These are phyloP conservation scores for Dryadomyces quercivorus DNA, from an alignment of 2,329 filamentous ascomycete species.

Conservation along the genomic window DNA sequence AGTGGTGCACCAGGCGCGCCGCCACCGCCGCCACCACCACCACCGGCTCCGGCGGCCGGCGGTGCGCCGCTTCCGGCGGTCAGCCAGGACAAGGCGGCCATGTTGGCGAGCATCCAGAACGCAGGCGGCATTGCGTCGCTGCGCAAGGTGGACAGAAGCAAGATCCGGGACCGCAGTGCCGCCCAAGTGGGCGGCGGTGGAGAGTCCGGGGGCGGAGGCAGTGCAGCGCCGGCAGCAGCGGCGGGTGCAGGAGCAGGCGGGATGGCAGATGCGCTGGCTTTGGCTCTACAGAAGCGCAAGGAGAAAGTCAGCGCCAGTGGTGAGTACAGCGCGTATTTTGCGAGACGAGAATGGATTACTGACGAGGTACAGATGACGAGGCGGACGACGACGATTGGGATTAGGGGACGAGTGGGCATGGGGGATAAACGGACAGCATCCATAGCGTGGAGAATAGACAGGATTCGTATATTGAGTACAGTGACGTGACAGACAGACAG, in stretches of 20 bases:
- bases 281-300: conserved; percentile 74
- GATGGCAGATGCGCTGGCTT: conserved; percentile 67
- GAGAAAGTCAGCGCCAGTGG: conserved; percentile 90
- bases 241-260: conserved; percentile 43
- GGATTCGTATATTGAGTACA: too few species aligned
- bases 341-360: background rate
- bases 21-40: conserved; percentile 27
- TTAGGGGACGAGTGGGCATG: background rate
- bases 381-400: conserved; percentile 5
- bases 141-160: conserved; percentile 60
- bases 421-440: background rate
- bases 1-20: conserved; percentile 9
- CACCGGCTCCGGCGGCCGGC: conserved; percentile 24
- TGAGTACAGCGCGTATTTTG: conserved; percentile 45
- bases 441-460: background rate
- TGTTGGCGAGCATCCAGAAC: conserved; percentile 61
- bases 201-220: conserved; percentile 38
- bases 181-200: conserved; percentile 41
- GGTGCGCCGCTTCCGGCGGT: conserved; percentile 23
- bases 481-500: too few species aligned
- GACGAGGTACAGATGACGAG: background rate
- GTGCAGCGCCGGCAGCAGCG: conserved; percentile 35
- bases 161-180: conserved; percentile 61
- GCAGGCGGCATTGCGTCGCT: conserved; percentile 54
- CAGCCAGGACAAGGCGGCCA: conserved; percentile 40